These are phyloP conservation scores for Malus hybrid DNA, from an alignment of 331 rosid species.

Conservation along the genomic window DNA sequence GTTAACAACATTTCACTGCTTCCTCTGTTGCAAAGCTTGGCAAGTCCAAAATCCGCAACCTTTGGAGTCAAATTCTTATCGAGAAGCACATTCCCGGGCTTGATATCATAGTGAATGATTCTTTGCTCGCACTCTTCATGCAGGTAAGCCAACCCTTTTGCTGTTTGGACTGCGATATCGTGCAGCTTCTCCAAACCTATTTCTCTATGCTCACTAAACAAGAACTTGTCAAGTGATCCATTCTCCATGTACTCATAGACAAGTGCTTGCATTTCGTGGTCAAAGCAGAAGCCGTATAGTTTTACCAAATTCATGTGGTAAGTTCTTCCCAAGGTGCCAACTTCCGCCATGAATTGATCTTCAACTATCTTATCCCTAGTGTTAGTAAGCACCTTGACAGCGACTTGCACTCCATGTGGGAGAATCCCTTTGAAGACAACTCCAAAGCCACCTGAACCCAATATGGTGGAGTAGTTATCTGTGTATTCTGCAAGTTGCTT, in stretches of 20 bases:
- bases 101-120: background rate
- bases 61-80: background rate
- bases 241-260: background rate
- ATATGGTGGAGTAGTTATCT: slow-evolving; percentile 19
- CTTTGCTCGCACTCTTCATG: background rate
- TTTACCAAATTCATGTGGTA: slow-evolving; percentile 46
- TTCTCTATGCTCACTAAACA: background rate
- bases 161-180: background rate
- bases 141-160: background rate
- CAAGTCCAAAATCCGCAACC: background rate
- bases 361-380: slow-evolving; percentile 24
- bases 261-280: background rate
- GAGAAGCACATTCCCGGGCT: background rate
- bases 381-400: slow-evolving; percentile 39
- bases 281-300: slow-evolving; percentile 47
- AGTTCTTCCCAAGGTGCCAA: slow-evolving; percentile 51
- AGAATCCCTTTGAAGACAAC: slow-evolving; percentile 43
- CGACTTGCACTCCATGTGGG: slow-evolving; percentile 30
- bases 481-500: slow-evolving; percentile 26
- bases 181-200: background rate
- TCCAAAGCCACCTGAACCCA: slow-evolving; percentile 53
- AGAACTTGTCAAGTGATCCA: background rate
- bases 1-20: background rate
- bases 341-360: slow-evolving; percentile 54
- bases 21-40: background rate